phyloP scores from a whole-genome alignment of 2,329 filamentous ascomycete species.

The Chrysosphaeria jannelii region DNA sequence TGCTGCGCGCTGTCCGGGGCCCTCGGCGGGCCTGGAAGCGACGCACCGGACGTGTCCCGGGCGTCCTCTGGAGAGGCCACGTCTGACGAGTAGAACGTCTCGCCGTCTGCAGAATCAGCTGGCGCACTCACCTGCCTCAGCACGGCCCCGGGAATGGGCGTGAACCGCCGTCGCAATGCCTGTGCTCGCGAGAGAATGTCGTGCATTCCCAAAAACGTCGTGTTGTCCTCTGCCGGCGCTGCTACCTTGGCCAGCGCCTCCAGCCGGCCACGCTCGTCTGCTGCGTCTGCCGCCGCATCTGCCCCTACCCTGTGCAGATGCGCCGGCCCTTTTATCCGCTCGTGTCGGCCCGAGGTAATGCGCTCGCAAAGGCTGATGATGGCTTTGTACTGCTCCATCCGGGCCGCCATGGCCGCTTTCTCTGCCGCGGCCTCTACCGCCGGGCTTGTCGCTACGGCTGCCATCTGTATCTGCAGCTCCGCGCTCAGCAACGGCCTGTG shows the following conservation, averaged over 20 bases:
- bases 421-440: too few relatives aligned
- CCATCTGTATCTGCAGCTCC: too few relatives aligned
- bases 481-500: too few relatives aligned
- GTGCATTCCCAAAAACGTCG: slow-evolving; percentile 40
- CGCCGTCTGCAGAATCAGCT: slow-evolving; percentile 69
- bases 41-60: slow-evolving; percentile 17
- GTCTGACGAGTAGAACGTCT: slow-evolving; percentile 87
- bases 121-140: slow-evolving; percentile 12
- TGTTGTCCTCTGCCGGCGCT: slow-evolving; percentile 26
- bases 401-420: too few relatives aligned
- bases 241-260: neutral
- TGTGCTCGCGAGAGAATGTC: too few relatives aligned
- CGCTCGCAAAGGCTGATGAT: slow-evolving; percentile 56
- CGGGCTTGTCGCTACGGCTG: too few relatives aligned
- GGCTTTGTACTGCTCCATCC: too few relatives aligned
- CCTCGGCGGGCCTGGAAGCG: too few relatives aligned
- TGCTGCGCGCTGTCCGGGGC: slow-evolving; percentile 9
- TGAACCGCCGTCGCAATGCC: slow-evolving; percentile 41
- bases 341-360: slow-evolving; percentile 48
- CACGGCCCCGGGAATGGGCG: slow-evolving; percentile 11
- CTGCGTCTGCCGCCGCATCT: neutral
- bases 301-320: neutral
- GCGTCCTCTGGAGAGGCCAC: slow-evolving; percentile 42
- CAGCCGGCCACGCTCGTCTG: slow-evolving; percentile 3
- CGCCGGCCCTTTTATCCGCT: slow-evolving; percentile 24